Evolutionary conservation across 306 rosid species (phyloP), one percentile per base, ranked within the genome.

Genomic region (Quercus suber): DNA sequence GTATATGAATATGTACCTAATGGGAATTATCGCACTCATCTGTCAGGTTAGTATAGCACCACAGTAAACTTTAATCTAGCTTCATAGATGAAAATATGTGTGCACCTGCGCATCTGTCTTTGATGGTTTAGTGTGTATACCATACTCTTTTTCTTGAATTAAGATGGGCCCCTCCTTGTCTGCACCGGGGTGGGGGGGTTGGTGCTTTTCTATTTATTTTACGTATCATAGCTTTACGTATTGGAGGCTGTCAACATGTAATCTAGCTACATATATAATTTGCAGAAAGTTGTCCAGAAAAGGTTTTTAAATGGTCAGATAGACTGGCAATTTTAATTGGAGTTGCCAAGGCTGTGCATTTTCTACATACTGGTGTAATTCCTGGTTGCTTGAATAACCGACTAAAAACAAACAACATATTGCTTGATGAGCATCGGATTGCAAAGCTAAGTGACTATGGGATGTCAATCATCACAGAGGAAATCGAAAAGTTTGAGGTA

Each of bases 361-460:
- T 88, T 78, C 88, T 94, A 33, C 97, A 94, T 69, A 92, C 93
- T 52, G 91, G 98, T 55, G 92, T 86, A 41, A 89, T 88, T 75
- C 97, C 97, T 1, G 93, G 93, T 78, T 91, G 93, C 74, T 89
- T 86, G 68, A 82, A 88, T 83, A 90, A 94, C 84, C 83, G 79
- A 57, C 76, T 94, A 71, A 90, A 86, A 81, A 90, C 94, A 1
- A 89, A 86, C 87, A 90, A 87, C 69, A 71, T 94, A 75, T 81
- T 94, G 82, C 90, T 94, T 60, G 94, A 92, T 31, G 98, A 94
- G 84, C 93, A 92, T 80, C 81, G 56, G 65, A 77, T 92, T 76
- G 89, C 96, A 17, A 94, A 90, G 86, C 83, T 94, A 70, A 94
- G 97, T 65, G 98, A 94, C 88, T 90, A 92, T 72, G 98, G 97